Base-by-base conservation (phyloP, 192 early-diverging fungal species). In the Coemansia sp. region DNA sequence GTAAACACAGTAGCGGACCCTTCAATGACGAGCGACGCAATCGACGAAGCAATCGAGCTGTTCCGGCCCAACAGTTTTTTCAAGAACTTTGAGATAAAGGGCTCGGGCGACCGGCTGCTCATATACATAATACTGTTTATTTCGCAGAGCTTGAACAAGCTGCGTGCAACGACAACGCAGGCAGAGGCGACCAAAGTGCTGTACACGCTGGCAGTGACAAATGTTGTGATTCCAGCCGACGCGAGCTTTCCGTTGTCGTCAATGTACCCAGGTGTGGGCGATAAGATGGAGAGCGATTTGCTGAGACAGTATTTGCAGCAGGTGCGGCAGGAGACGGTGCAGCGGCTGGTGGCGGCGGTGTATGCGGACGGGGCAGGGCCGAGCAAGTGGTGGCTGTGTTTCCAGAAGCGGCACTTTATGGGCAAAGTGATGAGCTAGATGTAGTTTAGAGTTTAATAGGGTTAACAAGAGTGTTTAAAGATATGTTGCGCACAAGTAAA, bases 381-480 rank as follows among this genome's bases (percentile, higher is more conserved):
- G 14, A 93, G 91, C 85, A 99, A 99, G 74, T 99, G 96, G 96
- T 99, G 97, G 97, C 85, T 99, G 86, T 90, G 91, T 72, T 99
- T 99, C 85, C 88, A 93, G 70, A 99, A 97, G 87, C 86, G 95
- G 67, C 94, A 97, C 83, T 99, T 99, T 71, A 99, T 99, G 96
- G 89, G 89, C 70, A 86, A 95, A 82, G 75, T 85, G 25, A 81
- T 93, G 62, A 84, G 84, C 63, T 81, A 50, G 57, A 34, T 17
- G 12, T 26, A 19, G 23, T 46, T 46, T 46, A n/a, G n/a, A 5
- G 52, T 54, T 54, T 28, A 54, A 22, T 51, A 44, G 11, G 17
- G 34, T 31, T 42, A 11, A 42, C 40, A 21, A 52, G 22, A 21
- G 49, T 25, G 22, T 52, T 52, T 52, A 52, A 14, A 52, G 23